phyloP scores from a whole-genome alignment of 2,329 filamentous ascomycete species.

The Ophiocordyceps polyrhachis-furcata region DNA sequence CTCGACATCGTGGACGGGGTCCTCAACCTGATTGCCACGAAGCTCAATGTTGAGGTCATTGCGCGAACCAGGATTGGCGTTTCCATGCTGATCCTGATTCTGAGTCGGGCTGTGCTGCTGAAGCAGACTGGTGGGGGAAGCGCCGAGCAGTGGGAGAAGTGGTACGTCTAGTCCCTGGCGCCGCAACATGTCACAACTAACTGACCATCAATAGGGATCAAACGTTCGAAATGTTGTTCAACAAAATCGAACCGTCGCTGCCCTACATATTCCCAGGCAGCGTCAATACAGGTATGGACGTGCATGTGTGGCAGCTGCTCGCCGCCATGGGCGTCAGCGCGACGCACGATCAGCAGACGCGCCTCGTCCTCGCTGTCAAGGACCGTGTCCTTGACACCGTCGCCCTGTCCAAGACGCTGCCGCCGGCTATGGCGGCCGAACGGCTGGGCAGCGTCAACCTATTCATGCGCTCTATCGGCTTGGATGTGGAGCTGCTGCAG shows the following conservation, averaged over 20 bases:
- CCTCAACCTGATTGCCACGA: constrained; percentile 66
- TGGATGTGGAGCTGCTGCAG: constrained; percentile 66
- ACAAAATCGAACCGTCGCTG: constrained; percentile 65
- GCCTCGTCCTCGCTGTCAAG: constrained; percentile 88
- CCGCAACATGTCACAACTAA: constrained; percentile 11
- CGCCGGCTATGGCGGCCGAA: constrained; percentile 65
- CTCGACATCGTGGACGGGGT: constrained; percentile 83
- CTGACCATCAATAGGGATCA: constrained; percentile 31
- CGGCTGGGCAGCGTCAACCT: constrained; percentile 85
- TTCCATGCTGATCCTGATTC: constrained; percentile 78
- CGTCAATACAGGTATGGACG: constrained; percentile 79
- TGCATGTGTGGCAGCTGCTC: constrained; percentile 96
- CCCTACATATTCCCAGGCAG: constrained; percentile 77
- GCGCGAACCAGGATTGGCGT: constrained; percentile 76
- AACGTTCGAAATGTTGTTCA: constrained; percentile 76
- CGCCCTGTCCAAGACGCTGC: constrained; percentile 69
- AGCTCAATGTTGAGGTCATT: constrained; percentile 68
- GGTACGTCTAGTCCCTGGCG: constrained; percentile 27
- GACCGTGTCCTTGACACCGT: constrained; percentile 96
- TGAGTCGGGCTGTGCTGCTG: constrained; percentile 83
- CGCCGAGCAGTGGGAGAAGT: constrained; percentile 62
- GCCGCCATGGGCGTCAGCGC: constrained; percentile 89
- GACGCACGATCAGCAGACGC: constrained; percentile 84
- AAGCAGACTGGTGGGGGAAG: constrained; percentile 59
- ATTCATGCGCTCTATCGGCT: constrained; percentile 96